Conservation (phyloP, 2,329 filamentous ascomycete species). For the Colletotrichum somersetense region DNA sequence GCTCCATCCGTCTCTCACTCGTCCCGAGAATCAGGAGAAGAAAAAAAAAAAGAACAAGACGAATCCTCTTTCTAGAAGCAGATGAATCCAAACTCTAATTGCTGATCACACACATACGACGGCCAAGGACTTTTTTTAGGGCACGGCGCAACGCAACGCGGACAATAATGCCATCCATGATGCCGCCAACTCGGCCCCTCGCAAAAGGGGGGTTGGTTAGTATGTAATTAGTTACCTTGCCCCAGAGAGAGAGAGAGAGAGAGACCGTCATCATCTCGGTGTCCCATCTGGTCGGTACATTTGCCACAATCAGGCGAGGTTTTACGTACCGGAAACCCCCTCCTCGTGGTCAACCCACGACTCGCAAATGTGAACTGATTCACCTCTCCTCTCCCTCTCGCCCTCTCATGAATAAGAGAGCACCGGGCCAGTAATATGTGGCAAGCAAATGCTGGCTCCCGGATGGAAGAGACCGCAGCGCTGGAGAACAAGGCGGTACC, state of each 20-base stretch:
- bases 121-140: slow-evolving; percentile 9
- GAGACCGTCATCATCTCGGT: not conserved
- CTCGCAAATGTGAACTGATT: slow-evolving; percentile 21
- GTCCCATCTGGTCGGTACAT: slow-evolving; percentile 2
- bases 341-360: slow-evolving; percentile 7
- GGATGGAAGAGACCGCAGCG: not conserved
- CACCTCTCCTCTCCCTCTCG: not conserved
- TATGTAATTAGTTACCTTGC: not conserved
- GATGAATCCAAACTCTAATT: slow-evolving; percentile 15
- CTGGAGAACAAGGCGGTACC: not conserved
- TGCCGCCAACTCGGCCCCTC: slow-evolving; percentile 12
- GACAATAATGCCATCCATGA: slow-evolving; percentile 1
- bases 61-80: slow-evolving; percentile 32
- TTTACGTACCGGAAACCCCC: not conserved
- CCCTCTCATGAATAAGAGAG: not conserved
- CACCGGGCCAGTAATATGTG: not conserved
- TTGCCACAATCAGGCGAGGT: slow-evolving; percentile 6
- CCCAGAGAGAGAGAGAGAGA: not conserved
- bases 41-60: no score
- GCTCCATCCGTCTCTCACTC: not conserved
- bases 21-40: slow-evolving; percentile 11
- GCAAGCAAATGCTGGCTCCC: slow-evolving; percentile 16
- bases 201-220: no score
- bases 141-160: not conserved
- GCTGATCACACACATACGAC: slow-evolving; percentile 22